phyloP scores from a whole-genome alignment of 176 grass and related monocot genomes.

The Rhynchospora breviuscula region DNA sequence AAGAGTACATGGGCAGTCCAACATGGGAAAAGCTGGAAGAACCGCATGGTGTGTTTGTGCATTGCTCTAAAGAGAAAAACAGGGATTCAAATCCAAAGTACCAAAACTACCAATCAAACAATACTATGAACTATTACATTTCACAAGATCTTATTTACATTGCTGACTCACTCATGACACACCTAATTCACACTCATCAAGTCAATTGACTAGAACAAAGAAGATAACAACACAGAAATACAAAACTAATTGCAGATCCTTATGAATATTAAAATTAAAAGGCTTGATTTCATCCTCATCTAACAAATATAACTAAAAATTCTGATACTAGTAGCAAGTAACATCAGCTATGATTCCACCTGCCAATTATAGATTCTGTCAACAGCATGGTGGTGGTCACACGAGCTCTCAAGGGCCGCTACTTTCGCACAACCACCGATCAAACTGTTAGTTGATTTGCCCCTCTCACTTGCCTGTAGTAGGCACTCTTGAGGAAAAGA shows the following conservation, averaged over 20 bases:
- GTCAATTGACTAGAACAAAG: neutral
- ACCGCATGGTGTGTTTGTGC: neutral
- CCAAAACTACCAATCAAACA: slow-evolving; percentile 22
- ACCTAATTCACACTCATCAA: slow-evolving; percentile 4
- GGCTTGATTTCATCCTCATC: no score
- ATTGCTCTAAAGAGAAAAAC: slow-evolving; percentile 15
- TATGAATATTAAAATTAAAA: no score
- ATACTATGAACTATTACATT: slow-evolving; percentile 1
- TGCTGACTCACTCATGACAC: neutral
- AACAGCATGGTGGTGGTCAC: slow-evolving; percentile 10
- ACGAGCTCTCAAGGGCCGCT: neutral
- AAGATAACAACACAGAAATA: neutral
- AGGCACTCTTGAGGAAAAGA: slow-evolving; percentile 59
- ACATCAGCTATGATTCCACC: slow-evolving; percentile 12
- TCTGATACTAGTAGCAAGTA: neutral
- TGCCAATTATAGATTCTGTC: slow-evolving; percentile 2
- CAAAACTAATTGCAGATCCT: no score
- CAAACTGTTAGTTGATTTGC: slow-evolving; percentile 7
- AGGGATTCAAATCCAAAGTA: slow-evolving; percentile 7
- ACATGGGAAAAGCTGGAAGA: slow-evolving; percentile 16
- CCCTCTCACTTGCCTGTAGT: slow-evolving; percentile 17
- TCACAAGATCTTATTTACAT: slow-evolving; percentile 1
- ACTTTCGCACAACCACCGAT: slow-evolving; percentile 6
- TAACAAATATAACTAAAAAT: neutral
- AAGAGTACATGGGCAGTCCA: neutral